These are phyloP conservation scores for Chalciporus sp. DNA, from an alignment of 1,284 basidiomycete species.

Conservation along the genomic window DNA sequence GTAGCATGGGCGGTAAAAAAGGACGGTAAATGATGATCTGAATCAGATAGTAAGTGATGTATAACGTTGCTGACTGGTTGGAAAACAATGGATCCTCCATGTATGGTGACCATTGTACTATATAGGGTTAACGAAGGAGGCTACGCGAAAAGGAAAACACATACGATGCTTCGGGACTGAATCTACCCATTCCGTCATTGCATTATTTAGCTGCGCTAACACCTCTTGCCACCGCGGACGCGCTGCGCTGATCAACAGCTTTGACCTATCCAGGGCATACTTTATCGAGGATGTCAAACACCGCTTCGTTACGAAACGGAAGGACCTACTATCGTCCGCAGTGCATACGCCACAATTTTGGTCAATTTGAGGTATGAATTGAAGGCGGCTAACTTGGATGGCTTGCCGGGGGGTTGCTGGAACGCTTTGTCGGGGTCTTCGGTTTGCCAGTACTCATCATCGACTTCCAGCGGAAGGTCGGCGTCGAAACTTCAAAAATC, in stretches of 20 bases:
- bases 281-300: slow-evolving; percentile 32
- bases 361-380: slow-evolving; percentile 69
- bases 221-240: slow-evolving; percentile 61
- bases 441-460: slow-evolving; percentile 83
- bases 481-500: slow-evolving; percentile 64
- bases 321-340: slow-evolving; percentile 64
- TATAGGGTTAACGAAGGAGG: slow-evolving; percentile 1
- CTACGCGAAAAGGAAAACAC: slow-evolving; percentile 30
- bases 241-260: slow-evolving; percentile 50
- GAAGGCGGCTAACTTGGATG: slow-evolving; percentile 66
- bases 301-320: slow-evolving; percentile 6
- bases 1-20: slow-evolving; percentile 56
- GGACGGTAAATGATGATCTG: slow-evolving; percentile 78
- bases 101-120: slow-evolving; percentile 71
- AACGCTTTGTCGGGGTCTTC: slow-evolving; percentile 52
- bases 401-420: slow-evolving; percentile 63
- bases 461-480: slow-evolving; percentile 78
- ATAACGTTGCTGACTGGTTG: slow-evolving; percentile 69
- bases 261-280: slow-evolving; percentile 75
- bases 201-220: slow-evolving; percentile 71
- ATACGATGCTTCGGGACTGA: slow-evolving; percentile 68
- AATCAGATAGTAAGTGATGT: slow-evolving; percentile 68
- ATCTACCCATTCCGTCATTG: slow-evolving; percentile 73
- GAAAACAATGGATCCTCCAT: slow-evolving; percentile 57
- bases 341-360: slow-evolving; percentile 69